These are phyloP conservation scores for Ambrosia trifida DNA, from an alignment of 129 eudicot genomes.

Conservation along the genomic window DNA sequence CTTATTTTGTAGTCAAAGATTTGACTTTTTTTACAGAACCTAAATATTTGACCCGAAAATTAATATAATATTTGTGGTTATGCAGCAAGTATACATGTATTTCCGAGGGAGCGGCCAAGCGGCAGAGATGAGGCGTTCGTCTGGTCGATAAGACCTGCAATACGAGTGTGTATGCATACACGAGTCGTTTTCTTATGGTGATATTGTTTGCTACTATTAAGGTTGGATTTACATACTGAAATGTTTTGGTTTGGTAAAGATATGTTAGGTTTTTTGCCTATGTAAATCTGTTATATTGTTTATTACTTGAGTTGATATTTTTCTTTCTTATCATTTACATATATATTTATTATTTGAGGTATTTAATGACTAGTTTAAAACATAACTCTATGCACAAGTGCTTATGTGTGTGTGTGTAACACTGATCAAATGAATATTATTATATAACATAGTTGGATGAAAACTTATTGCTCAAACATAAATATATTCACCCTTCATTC, in stretches of 20 bases:
- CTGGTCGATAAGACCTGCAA: slow-evolving; percentile 60
- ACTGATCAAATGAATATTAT: too few relatives aligned
- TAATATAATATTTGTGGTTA: not conserved
- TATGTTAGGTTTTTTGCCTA: slow-evolving; percentile 7
- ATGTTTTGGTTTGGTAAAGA: slow-evolving; percentile 8
- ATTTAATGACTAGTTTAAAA: too few relatives aligned
- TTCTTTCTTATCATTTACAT: not conserved
- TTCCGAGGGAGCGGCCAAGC: slow-evolving; percentile 94
- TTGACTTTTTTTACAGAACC: not conserved
- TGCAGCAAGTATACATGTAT: slow-evolving; percentile 99
- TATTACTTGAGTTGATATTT: not conserved
- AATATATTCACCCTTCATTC: not conserved
- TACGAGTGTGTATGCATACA: slow-evolving; percentile 23
- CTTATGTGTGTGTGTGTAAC: too few relatives aligned
- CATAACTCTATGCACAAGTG: too few relatives aligned
- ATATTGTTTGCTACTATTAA: slow-evolving; percentile 1
- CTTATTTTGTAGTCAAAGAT: not conserved
- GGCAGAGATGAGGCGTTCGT: slow-evolving; percentile 77
- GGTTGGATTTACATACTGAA: slow-evolving; percentile 3
- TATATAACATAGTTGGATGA: not conserved
- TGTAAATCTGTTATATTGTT: slow-evolving; percentile 31
- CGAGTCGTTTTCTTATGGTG: slow-evolving; percentile 10
- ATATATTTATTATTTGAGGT: not conserved
- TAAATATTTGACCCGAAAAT: not conserved
- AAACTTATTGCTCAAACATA: slow-evolving; percentile 11